Evolutionary conservation across 2,329 filamentous ascomycete genomes (phyloP).

Genomic region (Plenodomus biglobosus): DNA sequence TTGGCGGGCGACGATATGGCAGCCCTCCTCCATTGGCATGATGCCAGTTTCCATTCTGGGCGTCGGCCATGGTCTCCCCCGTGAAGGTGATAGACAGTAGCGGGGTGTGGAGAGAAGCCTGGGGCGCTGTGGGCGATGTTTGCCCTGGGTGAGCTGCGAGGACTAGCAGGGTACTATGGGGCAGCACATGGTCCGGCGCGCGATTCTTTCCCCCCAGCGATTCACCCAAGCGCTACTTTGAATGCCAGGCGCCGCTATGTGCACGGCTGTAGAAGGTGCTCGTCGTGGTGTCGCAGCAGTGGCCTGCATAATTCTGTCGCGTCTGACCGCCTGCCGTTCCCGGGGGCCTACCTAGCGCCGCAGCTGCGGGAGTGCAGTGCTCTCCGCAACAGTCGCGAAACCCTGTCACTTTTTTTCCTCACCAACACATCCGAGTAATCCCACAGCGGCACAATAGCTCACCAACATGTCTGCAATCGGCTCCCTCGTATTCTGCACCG

Average conservation of each 20-base stretch:
- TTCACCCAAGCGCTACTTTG: not conserved
- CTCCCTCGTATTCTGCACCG: constrained; percentile 87
- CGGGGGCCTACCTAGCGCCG: constrained; percentile 19
- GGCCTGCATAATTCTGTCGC: constrained; percentile 17
- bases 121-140: constrained; percentile 5
- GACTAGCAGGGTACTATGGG: not conserved
- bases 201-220: constrained; percentile 1
- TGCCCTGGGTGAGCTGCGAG: constrained; percentile 1
- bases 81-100: constrained; percentile 9
- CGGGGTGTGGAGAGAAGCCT: not conserved
- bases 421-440: not conserved
- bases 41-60: constrained; percentile 34
- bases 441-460: not conserved
- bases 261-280: constrained; percentile 1
- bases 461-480: constrained; percentile 80
- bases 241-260: not conserved
- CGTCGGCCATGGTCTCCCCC: constrained; percentile 25
- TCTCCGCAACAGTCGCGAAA: constrained; percentile 20
- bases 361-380: constrained; percentile 13
- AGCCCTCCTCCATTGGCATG: constrained; percentile 38
- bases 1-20: constrained; percentile 48
- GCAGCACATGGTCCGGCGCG: constrained; percentile 14
- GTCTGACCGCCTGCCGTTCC: constrained; percentile 32
- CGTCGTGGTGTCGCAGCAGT: not conserved
- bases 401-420: constrained; percentile 23